Conservation (phyloP, 805 yeast genomes). For the Sporopachydermia lactativora region DNA sequence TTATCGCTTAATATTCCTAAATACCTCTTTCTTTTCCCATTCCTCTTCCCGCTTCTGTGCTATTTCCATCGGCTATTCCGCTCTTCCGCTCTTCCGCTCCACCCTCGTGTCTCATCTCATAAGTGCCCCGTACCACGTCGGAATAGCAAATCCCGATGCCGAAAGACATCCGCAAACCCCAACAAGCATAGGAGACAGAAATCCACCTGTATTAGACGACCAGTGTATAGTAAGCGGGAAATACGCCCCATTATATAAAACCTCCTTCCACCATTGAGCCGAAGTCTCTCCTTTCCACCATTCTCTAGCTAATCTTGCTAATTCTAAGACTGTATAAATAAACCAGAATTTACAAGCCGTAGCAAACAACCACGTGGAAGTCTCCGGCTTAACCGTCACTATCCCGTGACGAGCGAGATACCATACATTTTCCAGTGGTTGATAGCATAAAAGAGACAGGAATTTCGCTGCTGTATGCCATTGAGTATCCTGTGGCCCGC, state of each 20-base stretch:
- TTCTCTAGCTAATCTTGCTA: neutral
- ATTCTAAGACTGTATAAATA: neutral
- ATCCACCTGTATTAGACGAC: neutral
- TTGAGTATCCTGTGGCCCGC: neutral
- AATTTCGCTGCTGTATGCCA: neutral
- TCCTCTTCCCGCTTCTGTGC: too few relatives aligned
- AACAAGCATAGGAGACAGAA: neutral
- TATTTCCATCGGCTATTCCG: too few relatives aligned
- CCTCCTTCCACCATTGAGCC: neutral
- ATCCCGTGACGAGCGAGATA: neutral
- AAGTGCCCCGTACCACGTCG: neutral
- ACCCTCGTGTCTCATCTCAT: too few relatives aligned
- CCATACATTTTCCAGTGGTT: neutral
- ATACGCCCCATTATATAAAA: neutral
- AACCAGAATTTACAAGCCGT: constrained; percentile 1
- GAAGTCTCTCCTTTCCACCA: neutral
- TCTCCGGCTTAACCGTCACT: neutral
- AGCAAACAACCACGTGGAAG: neutral
- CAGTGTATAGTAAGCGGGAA: neutral
- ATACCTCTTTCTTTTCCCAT: too few relatives aligned
- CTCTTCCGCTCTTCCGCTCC: too few relatives aligned
- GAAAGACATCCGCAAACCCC: neutral
- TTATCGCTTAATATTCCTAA: too few relatives aligned
- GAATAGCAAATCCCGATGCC: neutral
- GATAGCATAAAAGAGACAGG: neutral